These are phyloP conservation scores for Eurotiales sp. DNA, from an alignment of 2,329 filamentous ascomycete genomes.

Conservation along the genomic window DNA sequence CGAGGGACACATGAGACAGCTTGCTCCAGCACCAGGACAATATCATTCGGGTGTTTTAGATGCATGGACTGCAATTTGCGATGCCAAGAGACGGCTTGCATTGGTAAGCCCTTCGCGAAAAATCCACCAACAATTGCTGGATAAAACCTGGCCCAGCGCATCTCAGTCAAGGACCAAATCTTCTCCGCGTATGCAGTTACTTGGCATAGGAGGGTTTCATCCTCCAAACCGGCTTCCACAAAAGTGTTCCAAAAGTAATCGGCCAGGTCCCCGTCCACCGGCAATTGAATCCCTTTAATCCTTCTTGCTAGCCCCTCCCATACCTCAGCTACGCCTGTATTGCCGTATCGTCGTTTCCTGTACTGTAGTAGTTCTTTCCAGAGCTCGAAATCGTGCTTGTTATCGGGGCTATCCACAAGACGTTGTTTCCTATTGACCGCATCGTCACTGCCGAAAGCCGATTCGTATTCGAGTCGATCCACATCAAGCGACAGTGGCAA, in stretches of 20 bases:
- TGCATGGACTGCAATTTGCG: conserved; percentile 32
- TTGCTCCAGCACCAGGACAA: conserved; percentile 27
- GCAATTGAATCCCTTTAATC: conserved; percentile 29
- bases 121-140: conserved; percentile 36
- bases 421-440: conserved; percentile 32
- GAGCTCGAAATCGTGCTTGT: conserved; percentile 36
- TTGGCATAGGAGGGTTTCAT: conserved; percentile 30
- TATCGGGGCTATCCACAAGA: conserved; percentile 33
- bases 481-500: conserved; percentile 25
- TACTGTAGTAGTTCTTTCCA: conserved; percentile 45
- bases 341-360: conserved; percentile 41
- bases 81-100: conserved; percentile 36
- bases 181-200: conserved; percentile 36
- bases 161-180: conserved; percentile 37
- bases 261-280: conserved; percentile 33
- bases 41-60: conserved; percentile 27
- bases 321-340: conserved; percentile 39
- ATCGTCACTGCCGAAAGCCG: conserved; percentile 35
- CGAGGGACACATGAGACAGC: conserved; percentile 23
- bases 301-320: conserved; percentile 37
- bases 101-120: conserved; percentile 26
- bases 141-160: conserved; percentile 35
- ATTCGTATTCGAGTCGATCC: conserved; percentile 39
- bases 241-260: conserved; percentile 42
- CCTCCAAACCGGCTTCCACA: conserved; percentile 32